Conservation (phyloP, 2,329 filamentous ascomycete genomes). For the Emydomyces testavorans region DNA sequence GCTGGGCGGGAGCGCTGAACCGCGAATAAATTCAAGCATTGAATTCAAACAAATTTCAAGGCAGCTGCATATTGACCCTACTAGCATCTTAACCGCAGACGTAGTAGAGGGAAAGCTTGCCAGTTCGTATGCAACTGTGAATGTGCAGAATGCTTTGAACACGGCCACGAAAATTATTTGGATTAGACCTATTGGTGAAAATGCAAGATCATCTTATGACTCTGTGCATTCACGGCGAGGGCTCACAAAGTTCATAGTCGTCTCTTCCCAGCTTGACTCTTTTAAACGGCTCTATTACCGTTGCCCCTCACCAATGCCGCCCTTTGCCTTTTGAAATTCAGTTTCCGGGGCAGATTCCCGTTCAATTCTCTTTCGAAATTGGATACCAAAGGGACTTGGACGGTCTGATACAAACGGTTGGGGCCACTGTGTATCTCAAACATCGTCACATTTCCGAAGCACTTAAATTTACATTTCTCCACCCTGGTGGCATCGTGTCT, state of each 20-base stretch:
- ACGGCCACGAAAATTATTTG: slow-evolving; percentile 17
- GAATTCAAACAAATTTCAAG: slow-evolving; percentile 23
- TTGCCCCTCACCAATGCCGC: slow-evolving; percentile 28
- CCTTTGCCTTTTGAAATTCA: slow-evolving; percentile 25
- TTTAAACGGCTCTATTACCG: slow-evolving; percentile 3
- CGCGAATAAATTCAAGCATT: slow-evolving; percentile 36
- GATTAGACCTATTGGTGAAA: slow-evolving; percentile 17
- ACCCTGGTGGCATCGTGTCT: slow-evolving; percentile 44
- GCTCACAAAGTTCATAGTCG: neutral
- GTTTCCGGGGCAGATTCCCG: neutral
- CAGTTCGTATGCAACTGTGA: slow-evolving; percentile 39
- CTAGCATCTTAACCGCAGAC: slow-evolving; percentile 40
- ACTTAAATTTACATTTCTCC: slow-evolving; percentile 45
- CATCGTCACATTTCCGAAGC: slow-evolving; percentile 29
- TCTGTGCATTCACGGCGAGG: neutral
- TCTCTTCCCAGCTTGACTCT: neutral
- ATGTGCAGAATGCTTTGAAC: slow-evolving; percentile 37
- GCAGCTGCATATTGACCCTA: slow-evolving; percentile 24
- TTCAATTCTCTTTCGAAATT: slow-evolving; percentile 17
- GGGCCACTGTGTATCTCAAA: slow-evolving; percentile 17
- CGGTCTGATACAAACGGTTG: slow-evolving; percentile 7
- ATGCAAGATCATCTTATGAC: slow-evolving; percentile 2
- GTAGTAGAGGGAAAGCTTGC: slow-evolving; percentile 39
- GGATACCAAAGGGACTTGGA: slow-evolving; percentile 13
- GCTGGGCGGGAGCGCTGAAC: slow-evolving; percentile 42